Evolutionary conservation across 345 rosid species (phyloP).

Genomic region (Eucalyptus pumila): DNA sequence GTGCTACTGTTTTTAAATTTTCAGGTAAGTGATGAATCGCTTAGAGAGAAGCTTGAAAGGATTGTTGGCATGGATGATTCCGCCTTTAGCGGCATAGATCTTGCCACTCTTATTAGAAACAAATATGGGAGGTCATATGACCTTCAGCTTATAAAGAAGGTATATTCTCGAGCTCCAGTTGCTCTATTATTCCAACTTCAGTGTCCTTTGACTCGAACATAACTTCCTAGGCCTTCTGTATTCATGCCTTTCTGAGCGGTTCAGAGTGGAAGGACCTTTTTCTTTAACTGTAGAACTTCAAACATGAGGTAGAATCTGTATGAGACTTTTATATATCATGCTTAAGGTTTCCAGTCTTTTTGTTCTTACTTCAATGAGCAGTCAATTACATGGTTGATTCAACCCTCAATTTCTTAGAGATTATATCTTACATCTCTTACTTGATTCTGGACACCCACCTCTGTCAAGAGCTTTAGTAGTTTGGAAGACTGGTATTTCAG

Average conservation of each 20-base stretch:
- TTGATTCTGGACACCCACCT: not conserved
- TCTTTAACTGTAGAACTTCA: not conserved
- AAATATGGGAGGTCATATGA: constrained; percentile 96
- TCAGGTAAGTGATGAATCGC: constrained; percentile 44
- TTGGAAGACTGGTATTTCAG: not conserved
- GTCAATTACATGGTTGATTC: not conserved
- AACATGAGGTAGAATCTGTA: not conserved
- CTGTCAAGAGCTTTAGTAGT: not conserved
- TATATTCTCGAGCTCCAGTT: not conserved
- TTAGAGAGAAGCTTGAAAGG: constrained; percentile 79
- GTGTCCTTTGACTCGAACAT: not conserved
- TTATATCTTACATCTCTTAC: not conserved
- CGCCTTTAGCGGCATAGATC: constrained; percentile 76
- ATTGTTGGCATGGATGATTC: constrained; percentile 89
- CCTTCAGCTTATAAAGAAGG: constrained; percentile 92
- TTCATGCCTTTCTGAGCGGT: not conserved
- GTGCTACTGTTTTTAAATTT: not conserved
- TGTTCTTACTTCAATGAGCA: not conserved
- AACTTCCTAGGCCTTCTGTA: not conserved
- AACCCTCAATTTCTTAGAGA: not conserved
- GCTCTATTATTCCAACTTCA: not conserved
- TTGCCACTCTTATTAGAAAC: constrained; percentile 86
- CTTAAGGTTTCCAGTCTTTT: not conserved
- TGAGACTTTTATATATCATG: not conserved
- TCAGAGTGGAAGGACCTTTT: not conserved